Conservation (phyloP, 1,284 basidiomycete genomes). For the Athelia psychrophila region DNA sequence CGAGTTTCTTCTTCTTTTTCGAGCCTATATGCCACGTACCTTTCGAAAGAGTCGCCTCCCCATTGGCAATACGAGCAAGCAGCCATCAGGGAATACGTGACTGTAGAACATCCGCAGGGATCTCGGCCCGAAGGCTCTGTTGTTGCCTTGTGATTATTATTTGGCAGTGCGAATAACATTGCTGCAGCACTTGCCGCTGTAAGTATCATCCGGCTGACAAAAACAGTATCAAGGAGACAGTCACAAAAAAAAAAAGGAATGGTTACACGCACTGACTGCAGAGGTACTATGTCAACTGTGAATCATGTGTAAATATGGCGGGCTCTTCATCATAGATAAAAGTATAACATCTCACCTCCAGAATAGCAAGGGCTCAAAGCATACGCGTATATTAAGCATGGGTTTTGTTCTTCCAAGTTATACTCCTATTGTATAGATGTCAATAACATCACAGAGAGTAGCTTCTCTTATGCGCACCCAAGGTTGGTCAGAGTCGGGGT, state of each 20-base stretch:
- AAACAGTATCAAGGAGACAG: background rate
- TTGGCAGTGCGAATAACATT: constrained; percentile 18
- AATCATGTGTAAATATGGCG: too few species aligned
- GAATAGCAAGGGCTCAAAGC: constrained; percentile 1
- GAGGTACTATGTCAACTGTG: too few species aligned
- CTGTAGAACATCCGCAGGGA: constrained; percentile 27
- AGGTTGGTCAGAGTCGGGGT: too few species aligned
- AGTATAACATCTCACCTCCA: background rate
- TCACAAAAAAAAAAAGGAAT: background rate
- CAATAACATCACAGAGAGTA: too few species aligned
- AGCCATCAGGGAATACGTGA: constrained; percentile 28
- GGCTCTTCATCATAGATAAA: too few species aligned
- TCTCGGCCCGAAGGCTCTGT: constrained; percentile 15
- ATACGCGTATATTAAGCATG: too few species aligned
- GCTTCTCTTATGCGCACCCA: too few species aligned
- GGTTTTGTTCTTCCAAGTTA: too few species aligned
- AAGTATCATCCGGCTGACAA: background rate
- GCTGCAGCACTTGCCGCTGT: constrained; percentile 10
- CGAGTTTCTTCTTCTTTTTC: too few species aligned
- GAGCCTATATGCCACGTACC: too few species aligned
- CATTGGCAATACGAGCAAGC: constrained; percentile 33
- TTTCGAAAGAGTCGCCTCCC: constrained; percentile 8
- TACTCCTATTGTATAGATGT: too few species aligned
- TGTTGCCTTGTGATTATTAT: too few species aligned
- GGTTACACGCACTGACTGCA: background rate